phyloP scores from a whole-genome alignment of 768 basidiomycete genomes.

The Naganishia vaughanmartiniae region DNA sequence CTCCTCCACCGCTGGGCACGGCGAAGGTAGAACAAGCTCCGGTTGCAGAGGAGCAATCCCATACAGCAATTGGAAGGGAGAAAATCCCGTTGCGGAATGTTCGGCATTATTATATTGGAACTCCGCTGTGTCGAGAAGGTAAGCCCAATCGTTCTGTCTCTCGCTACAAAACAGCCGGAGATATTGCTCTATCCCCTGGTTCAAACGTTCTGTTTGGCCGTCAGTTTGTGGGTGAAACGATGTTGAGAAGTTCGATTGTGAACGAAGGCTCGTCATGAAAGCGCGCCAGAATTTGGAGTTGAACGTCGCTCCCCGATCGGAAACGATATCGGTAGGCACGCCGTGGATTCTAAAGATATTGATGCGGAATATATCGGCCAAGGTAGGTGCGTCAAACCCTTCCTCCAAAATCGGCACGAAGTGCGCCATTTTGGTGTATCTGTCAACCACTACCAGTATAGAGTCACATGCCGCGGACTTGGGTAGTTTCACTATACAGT shows the following conservation, averaged over 20 bases:
- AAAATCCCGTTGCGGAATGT: conserved; percentile 43
- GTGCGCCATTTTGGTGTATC: conserved; percentile 55
- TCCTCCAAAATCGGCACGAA: conserved; percentile 52
- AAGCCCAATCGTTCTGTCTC: conserved; percentile 52
- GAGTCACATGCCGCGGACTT: conserved; percentile 50
- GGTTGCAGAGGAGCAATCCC: conserved; percentile 35
- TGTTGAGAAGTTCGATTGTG: conserved; percentile 52
- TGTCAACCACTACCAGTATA: conserved; percentile 55
- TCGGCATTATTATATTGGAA: conserved; percentile 52
- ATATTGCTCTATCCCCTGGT: conserved; percentile 55
- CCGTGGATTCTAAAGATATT: conserved; percentile 41
- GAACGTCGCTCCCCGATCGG: conserved; percentile 44
- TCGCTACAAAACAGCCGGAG: conserved; percentile 51
- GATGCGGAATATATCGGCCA: neutral
- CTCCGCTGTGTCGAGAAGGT: conserved; percentile 49
- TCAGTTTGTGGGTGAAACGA: conserved; percentile 57
- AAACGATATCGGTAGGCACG: conserved; percentile 40
- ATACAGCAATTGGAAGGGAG: conserved; percentile 52
- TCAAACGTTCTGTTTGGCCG: conserved; percentile 55
- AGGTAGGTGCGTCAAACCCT: neutral
- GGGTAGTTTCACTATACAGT: conserved; percentile 54
- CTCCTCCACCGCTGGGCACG: no score
- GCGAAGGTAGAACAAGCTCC: neutral
- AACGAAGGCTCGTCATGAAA: conserved; percentile 48
- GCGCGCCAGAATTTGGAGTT: conserved; percentile 48